Evolutionary conservation across 305 asterid genomes (phyloP).

Genomic region (Fraxinus nigra): DNA sequence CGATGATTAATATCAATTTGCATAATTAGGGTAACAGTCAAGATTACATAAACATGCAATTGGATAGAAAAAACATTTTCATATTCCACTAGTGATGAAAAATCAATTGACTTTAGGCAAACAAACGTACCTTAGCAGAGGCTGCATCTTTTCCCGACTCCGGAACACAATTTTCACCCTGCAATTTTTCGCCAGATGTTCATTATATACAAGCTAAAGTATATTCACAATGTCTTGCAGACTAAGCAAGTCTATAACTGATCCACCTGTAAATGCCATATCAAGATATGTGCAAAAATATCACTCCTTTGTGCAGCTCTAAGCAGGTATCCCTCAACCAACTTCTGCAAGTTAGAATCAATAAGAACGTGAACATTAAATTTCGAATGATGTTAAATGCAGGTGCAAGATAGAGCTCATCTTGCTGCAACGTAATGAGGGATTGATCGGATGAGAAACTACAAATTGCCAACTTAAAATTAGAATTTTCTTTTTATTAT

Average conservation of each 20-base stretch:
- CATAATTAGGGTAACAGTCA: background rate
- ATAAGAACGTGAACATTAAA: constrained; percentile 20
- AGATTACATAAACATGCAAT: background rate
- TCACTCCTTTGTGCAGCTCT: constrained; percentile 99
- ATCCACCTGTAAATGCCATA: constrained; percentile 95
- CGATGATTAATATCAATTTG: background rate
- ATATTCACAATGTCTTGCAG: constrained; percentile 15
- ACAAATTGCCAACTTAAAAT: background rate
- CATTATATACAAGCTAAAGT: constrained; percentile 26
- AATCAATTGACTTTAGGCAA: background rate
- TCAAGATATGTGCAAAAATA: constrained; percentile 88
- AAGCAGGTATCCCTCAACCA: constrained; percentile 95
- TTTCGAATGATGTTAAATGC: constrained; percentile 15
- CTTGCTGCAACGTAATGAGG: background rate
- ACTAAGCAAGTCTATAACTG: background rate
- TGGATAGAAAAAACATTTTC: background rate
- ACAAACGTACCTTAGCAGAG: constrained; percentile 58
- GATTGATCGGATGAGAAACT: constrained; percentile 1
- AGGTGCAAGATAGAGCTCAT: constrained; percentile 17
- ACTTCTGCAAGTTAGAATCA: constrained; percentile 56
- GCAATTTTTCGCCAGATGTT: constrained; percentile 27
- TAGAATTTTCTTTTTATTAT: background rate
- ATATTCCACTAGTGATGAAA: background rate
- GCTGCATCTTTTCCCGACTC: constrained; percentile 66
- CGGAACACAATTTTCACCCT: constrained; percentile 79